phyloP scores from a whole-genome alignment of 192 early-diverging fungal genomes.

The Backusella circina region DNA sequence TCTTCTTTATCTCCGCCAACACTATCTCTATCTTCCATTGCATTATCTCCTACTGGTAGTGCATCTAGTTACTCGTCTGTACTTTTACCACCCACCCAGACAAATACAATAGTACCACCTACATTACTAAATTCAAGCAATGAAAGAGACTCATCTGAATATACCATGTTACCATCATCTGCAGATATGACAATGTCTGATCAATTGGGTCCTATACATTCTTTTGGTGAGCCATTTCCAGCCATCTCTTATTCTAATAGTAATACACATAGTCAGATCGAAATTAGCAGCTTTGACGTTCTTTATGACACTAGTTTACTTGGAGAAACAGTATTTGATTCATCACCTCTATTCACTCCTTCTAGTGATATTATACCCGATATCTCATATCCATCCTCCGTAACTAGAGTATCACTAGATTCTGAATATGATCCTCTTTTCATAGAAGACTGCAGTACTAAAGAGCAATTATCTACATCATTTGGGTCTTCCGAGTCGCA shows the following conservation, averaged over 20 bases:
- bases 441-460: background rate
- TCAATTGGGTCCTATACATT: background rate
- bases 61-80: background rate
- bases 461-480: background rate
- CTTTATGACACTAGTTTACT: constrained; percentile 16
- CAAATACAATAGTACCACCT: background rate
- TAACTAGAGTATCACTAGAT: background rate
- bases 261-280: background rate
- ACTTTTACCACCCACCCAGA: background rate
- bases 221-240: background rate
- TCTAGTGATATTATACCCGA: background rate
- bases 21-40: background rate
- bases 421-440: background rate
- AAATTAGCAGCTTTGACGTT: constrained; percentile 20
- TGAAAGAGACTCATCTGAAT: background rate
- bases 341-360: background rate
- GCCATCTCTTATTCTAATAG: background rate
- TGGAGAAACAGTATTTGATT: constrained; percentile 26
- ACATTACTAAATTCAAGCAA: background rate
- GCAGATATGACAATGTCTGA: background rate
- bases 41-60: background rate
- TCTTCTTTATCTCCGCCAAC: background rate
- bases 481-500: background rate
- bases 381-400: background rate
- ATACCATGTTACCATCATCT: background rate